These are phyloP conservation scores for Cryptococcus floricola DNA, from an alignment of 1,284 basidiomycete genomes.

Conservation along the genomic window DNA sequence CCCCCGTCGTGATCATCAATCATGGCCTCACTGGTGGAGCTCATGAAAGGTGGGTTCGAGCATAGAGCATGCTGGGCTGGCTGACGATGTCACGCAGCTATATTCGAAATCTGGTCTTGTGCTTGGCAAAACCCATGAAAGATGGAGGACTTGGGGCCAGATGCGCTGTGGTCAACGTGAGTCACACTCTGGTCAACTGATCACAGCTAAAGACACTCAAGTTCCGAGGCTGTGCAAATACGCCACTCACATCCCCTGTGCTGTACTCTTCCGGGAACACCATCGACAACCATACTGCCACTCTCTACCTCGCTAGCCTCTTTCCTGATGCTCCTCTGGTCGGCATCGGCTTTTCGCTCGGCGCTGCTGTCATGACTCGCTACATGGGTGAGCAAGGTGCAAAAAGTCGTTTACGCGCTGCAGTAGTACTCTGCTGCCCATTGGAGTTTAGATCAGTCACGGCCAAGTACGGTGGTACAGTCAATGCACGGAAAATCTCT, in stretches of 20 bases:
- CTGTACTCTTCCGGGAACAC: slow-evolving; percentile 74
- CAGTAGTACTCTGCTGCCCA: slow-evolving; percentile 67
- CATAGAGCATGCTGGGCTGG: no score
- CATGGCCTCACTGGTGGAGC: slow-evolving; percentile 87
- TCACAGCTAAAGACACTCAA: background rate
- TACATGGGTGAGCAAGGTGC: slow-evolving; percentile 83
- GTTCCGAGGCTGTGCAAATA: slow-evolving; percentile 52
- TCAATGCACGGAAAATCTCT: background rate
- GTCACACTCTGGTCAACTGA: background rate
- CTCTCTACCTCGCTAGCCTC: slow-evolving; percentile 65
- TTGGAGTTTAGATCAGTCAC: slow-evolving; percentile 32
- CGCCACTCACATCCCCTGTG: slow-evolving; percentile 63
- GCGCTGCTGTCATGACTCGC: slow-evolving; percentile 80
- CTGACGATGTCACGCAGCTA: slow-evolving; percentile 52
- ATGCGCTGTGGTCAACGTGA: slow-evolving; percentile 69
- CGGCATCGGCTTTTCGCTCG: slow-evolving; percentile 85
- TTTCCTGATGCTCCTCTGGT: slow-evolving; percentile 77
- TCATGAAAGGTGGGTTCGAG: slow-evolving; percentile 56
- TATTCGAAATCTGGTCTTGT: slow-evolving; percentile 69
- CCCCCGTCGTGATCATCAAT: slow-evolving; percentile 69
- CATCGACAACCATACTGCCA: slow-evolving; percentile 73
- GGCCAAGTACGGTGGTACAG: slow-evolving; percentile 12
- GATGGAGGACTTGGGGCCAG: slow-evolving; percentile 78
- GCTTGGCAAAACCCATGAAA: slow-evolving; percentile 58
- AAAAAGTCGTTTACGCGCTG: slow-evolving; percentile 64